Conservation (phyloP, 352 stramenopile species). For the Phytophthora quininea region DNA sequence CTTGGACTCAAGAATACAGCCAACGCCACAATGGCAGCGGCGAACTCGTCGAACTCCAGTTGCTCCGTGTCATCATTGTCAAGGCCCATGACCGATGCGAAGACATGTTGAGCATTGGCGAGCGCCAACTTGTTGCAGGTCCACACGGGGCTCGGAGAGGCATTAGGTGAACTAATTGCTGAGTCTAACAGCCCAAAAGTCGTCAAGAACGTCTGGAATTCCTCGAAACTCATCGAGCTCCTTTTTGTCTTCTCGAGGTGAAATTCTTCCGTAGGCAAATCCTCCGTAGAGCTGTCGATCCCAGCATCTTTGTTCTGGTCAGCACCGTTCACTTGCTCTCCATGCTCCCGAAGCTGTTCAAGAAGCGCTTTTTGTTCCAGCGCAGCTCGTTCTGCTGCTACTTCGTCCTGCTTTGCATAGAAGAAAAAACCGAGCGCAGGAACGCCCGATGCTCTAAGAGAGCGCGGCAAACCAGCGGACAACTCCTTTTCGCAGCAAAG, state of each 20-base stretch:
- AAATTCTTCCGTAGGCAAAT: conserved; percentile 26
- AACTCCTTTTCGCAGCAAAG: conserved; percentile 51
- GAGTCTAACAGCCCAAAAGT: conserved; percentile 36
- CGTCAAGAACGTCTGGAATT: conserved; percentile 49
- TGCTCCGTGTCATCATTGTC: conserved; percentile 56
- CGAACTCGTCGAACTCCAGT: conserved; percentile 75
- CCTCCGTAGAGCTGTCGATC: not conserved
- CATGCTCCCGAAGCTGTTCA: conserved; percentile 19
- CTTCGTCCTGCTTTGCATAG: conserved; percentile 53
- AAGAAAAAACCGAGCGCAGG: conserved; percentile 59
- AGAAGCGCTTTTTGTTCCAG: conserved; percentile 24
- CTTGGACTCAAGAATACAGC: conserved; percentile 47
- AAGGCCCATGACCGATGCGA: conserved; percentile 53
- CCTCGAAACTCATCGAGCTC: conserved; percentile 57
- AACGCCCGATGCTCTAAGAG: conserved; percentile 68
- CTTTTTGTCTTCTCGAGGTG: conserved; percentile 60
- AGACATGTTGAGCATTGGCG: conserved; percentile 40
- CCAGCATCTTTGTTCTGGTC: conserved; percentile 4
- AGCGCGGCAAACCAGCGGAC: conserved; percentile 44
- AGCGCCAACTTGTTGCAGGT: conserved; percentile 22
- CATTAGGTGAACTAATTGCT: not conserved
- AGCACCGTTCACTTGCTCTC: not conserved
- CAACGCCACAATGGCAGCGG: conserved; percentile 50
- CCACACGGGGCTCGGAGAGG: not conserved
- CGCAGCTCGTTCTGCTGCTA: conserved; percentile 26